phyloP scores from a whole-genome alignment of 352 stramenopile genomes.

The Blastocystis sp. region DNA sequence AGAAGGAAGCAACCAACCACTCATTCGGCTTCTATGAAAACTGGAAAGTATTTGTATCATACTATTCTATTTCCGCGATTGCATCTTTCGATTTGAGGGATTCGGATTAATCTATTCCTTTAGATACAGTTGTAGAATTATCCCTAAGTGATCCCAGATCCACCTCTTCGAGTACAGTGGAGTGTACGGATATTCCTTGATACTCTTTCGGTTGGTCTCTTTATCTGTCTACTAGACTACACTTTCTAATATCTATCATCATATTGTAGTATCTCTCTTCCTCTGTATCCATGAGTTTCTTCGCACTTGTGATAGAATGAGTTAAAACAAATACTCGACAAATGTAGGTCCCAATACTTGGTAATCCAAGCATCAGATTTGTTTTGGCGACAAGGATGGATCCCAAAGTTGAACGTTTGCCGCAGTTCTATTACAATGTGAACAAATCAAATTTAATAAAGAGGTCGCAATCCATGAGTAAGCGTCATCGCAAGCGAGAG shows the following conservation, averaged over 20 bases:
- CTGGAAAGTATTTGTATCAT: background rate
- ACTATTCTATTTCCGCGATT: conserved; percentile 31
- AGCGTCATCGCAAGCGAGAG: background rate
- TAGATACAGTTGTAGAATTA: background rate
- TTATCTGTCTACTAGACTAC: too few relatives aligned
- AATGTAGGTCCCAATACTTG: too few relatives aligned
- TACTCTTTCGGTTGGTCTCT: too few relatives aligned
- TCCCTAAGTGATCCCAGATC: background rate
- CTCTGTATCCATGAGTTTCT: too few relatives aligned
- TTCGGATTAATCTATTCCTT: background rate
- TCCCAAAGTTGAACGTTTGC: background rate
- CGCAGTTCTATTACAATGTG: conserved; percentile 15
- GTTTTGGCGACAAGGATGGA: background rate
- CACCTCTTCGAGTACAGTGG: too few relatives aligned
- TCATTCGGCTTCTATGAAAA: background rate
- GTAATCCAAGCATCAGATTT: too few relatives aligned
- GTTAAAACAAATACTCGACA: too few relatives aligned
- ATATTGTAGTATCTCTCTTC: too few relatives aligned
- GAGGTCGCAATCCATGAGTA: background rate
- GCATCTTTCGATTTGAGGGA: background rate
- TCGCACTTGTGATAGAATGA: too few relatives aligned
- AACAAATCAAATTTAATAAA: background rate
- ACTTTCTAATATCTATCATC: too few relatives aligned
- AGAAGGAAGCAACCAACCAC: background rate
- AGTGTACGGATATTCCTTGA: too few relatives aligned